Percentiles rank a stretch among this genome's conserved stretches.
These are phyloP conservation scores for Basipetospora sp. DNA, from an alignment of 2,329 filamentous ascomycete genomes.

Conservation along the genomic window DNA sequence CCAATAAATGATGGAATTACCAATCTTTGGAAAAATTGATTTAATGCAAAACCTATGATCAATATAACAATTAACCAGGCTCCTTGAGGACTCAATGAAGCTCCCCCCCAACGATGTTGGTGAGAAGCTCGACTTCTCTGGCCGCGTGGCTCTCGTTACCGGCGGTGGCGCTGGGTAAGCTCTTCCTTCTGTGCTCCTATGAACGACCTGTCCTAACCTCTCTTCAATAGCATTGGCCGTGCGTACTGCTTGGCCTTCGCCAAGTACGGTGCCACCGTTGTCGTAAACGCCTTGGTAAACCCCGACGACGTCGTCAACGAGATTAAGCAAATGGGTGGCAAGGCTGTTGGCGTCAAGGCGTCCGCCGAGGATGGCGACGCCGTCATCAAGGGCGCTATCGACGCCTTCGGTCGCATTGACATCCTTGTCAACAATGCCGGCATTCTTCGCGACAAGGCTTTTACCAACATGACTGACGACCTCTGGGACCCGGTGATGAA, in stretches of 20 bases:
- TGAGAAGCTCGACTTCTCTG: constrained; percentile 65
- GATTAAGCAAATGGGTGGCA: constrained; percentile 77
- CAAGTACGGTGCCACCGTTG: constrained; percentile 67
- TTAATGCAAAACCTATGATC: constrained; percentile 4
- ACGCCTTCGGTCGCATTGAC: constrained; percentile 83
- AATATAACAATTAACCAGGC: constrained; percentile 58
- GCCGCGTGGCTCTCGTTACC: constrained; percentile 74
- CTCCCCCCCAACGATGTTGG: constrained; percentile 57
- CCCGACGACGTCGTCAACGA: constrained; percentile 82
- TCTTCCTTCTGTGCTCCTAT: neutral
- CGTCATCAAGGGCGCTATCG: constrained; percentile 85
- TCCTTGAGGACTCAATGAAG: constrained; percentile 74
- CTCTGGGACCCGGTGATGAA: constrained; percentile 86
- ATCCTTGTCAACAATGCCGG: constrained; percentile 96
- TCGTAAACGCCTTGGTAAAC: constrained; percentile 91
- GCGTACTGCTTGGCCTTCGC: constrained; percentile 80
- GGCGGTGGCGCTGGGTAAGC: constrained; percentile 66
- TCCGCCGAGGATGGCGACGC: constrained; percentile 83
- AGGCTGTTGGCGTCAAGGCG: constrained; percentile 84
- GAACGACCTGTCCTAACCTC: neutral
- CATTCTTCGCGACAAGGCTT: constrained; percentile 94
- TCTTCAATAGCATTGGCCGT: constrained; percentile 61
- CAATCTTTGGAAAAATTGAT: no score
- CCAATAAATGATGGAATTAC: no score
- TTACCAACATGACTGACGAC: constrained; percentile 90